These are phyloP conservation scores for Podaxis sp. DNA, from an alignment of 768 basidiomycete genomes.

Conservation along the genomic window DNA sequence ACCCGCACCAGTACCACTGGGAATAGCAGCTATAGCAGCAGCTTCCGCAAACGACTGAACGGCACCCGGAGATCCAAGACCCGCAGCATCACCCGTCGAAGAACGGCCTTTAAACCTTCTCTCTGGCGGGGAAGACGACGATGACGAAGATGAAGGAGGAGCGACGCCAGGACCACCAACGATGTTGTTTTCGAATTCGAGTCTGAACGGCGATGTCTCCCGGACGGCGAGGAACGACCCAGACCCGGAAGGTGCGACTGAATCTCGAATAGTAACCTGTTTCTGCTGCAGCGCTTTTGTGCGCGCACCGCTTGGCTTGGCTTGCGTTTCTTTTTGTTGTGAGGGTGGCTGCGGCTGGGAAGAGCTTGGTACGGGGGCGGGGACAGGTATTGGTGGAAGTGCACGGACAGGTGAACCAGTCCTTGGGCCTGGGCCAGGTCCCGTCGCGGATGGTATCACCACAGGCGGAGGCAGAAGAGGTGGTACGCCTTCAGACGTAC, in stretches of 20 bases:
- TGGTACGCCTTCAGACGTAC: neutral
- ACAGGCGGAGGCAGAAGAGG: no score
- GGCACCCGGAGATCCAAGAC: neutral
- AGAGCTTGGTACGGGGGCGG: neutral
- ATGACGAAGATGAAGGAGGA: neutral
- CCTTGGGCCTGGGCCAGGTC: neutral
- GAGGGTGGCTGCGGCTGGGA: neutral
- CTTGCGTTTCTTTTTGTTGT: neutral
- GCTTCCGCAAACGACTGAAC: constrained; percentile 13
- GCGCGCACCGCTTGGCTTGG: neutral
- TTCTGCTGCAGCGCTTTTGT: neutral
- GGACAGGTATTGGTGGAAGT: constrained; percentile 10
- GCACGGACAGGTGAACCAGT: constrained; percentile 4
- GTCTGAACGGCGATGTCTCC: constrained; percentile 44
- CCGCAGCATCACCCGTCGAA: constrained; percentile 1
- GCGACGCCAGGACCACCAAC: neutral
- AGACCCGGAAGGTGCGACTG: neutral
- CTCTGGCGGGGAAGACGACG: neutral
- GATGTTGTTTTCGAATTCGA: constrained; percentile 32
- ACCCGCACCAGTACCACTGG: neutral
- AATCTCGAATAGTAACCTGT: neutral
- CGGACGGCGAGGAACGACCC: constrained; percentile 32
- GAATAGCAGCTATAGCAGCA: constrained; percentile 1
- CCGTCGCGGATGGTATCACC: neutral
- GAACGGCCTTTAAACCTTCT: constrained; percentile 5